Evolutionary conservation across 2,329 filamentous ascomycete genomes (phyloP).

Genomic region (Nigrospora oryzae): DNA sequence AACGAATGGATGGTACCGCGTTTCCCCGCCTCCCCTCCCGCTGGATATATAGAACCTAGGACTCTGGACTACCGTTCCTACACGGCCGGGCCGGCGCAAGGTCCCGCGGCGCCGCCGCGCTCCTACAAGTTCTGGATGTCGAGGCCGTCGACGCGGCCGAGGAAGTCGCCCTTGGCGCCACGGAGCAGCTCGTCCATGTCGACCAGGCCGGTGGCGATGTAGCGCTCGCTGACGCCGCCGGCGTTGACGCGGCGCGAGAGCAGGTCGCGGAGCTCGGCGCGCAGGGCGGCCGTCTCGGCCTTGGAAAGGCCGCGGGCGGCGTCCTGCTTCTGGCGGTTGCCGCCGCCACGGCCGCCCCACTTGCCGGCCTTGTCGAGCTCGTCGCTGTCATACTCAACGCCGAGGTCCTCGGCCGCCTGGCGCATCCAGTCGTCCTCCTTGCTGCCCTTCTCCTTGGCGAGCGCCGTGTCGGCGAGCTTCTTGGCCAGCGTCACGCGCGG

Average conservation of each 20-base stretch:
- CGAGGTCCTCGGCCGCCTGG: conserved; percentile 81
- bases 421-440: conserved; percentile 80
- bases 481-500: conserved; percentile 76
- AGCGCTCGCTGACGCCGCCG: conserved; percentile 72
- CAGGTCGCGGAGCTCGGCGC: conserved; percentile 63
- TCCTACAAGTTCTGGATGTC: conserved; percentile 19
- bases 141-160: conserved; percentile 42
- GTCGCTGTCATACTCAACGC: conserved; percentile 87
- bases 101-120: too few relatives aligned
- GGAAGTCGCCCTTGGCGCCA: conserved; percentile 58
- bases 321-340: conserved; percentile 66
- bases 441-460: conserved; percentile 81
- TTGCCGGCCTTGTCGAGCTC: conserved; percentile 63
- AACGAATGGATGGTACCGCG: too few relatives aligned
- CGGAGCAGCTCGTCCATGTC: conserved; percentile 66
- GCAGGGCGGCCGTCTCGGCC: conserved; percentile 60
- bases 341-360: conserved; percentile 61
- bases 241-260: conserved; percentile 71
- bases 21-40: too few relatives aligned
- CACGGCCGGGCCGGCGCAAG: too few relatives aligned
- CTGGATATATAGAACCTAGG: too few relatives aligned
- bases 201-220: conserved; percentile 76
- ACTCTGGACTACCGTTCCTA: too few relatives aligned
- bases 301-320: conserved; percentile 61
- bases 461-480: conserved; percentile 69